Base-by-base conservation (phyloP, 768 basidiomycete species). In the Lactarius quietus region DNA sequence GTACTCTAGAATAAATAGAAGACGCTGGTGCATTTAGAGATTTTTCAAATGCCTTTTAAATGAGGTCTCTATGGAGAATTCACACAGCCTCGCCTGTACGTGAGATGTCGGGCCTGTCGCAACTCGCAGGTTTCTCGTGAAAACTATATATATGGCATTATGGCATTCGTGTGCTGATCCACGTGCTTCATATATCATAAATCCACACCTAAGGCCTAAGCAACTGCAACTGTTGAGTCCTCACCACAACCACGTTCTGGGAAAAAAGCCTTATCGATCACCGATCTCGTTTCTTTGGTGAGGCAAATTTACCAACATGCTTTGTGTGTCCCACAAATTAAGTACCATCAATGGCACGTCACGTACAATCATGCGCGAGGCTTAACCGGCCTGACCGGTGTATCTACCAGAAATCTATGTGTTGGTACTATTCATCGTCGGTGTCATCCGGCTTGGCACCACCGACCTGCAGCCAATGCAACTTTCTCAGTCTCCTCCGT, bases 381-480 rank as follows among this genome's bases (percentile, higher is more conserved):
- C 12, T 12, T 9, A 6, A 9, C 35, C 8, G 35, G 56, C 35
- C n/a, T 66, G 56, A 57, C 48, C 55, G 38, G 33, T 28, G 9
- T 9, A 52, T 36, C 39, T 31, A 62, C 36, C 6, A 36, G 54
- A 33, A 20, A 20, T 31, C 23, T 52, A 55, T 23, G 10, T 5
- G 17, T 29, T 10, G n/a, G 15, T 31, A 29, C 63, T 68, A 71
- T 62, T 77, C 75, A 45, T 74, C 74, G 68, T 93, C 90, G 12
- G 87, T 93, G 68, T 93, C 90, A 74, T 92, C 90, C 64, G 90
- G 90, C 71, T 86, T 89, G 53, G 85, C 83, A 4, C 94, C 94
- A 60, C 94, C 94, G 72, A 84, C 84, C 33, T 82, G 86, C 65
- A 96, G 79, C 94, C 94, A 96, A 62, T 84, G 79, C 65, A 95